Evolutionary conservation across 495 filamentous ascomycete genomes (phyloP).

Genomic region (Neurospora pannonica): DNA sequence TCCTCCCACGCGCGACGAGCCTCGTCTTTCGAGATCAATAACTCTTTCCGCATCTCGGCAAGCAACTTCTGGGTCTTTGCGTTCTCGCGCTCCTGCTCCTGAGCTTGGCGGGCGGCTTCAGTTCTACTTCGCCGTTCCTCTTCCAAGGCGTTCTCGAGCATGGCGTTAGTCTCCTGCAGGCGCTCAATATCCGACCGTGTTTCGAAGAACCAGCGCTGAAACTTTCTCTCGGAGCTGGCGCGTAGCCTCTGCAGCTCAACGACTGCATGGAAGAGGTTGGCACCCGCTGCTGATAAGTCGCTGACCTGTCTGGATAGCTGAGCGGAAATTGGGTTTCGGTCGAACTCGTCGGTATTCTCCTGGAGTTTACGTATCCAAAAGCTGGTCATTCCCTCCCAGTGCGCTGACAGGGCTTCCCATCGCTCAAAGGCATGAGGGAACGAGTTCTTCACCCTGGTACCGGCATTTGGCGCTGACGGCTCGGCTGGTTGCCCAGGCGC

Average conservation of each 20-base stretch:
- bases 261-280: constrained; percentile 95
- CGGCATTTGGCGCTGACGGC: constrained; percentile 16
- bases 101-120: constrained; percentile 52
- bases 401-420: constrained; percentile 92
- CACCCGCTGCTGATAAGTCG: constrained; percentile 89
- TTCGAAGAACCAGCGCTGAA: constrained; percentile 98
- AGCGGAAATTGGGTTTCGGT: constrained; percentile 68
- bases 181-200: constrained; percentile 82
- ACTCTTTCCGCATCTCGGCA: constrained; percentile 76
- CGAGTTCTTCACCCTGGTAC: constrained; percentile 36
- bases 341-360: constrained; percentile 75
- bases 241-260: constrained; percentile 94
- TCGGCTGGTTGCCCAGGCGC: constrained; percentile 23
- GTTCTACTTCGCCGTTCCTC: constrained; percentile 60
- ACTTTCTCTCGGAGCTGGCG: constrained; percentile 91
- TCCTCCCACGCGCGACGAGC: constrained; percentile 96
- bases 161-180: constrained; percentile 71
- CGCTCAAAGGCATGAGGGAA: constrained; percentile 97
- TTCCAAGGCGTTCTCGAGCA: constrained; percentile 62
- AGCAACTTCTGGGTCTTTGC: constrained; percentile 64
- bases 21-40: constrained; percentile 93
- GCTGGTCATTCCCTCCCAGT: constrained; percentile 94
- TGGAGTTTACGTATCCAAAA: constrained; percentile 95
- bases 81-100: constrained; percentile 56
- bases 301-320: constrained; percentile 91